A percentile compares a stretch with the other conserved stretches of the same genome.
These are phyloP conservation scores for Arthrobotrys conoides DNA, from an alignment of 2,329 filamentous ascomycete species.

Conservation along the genomic window DNA sequence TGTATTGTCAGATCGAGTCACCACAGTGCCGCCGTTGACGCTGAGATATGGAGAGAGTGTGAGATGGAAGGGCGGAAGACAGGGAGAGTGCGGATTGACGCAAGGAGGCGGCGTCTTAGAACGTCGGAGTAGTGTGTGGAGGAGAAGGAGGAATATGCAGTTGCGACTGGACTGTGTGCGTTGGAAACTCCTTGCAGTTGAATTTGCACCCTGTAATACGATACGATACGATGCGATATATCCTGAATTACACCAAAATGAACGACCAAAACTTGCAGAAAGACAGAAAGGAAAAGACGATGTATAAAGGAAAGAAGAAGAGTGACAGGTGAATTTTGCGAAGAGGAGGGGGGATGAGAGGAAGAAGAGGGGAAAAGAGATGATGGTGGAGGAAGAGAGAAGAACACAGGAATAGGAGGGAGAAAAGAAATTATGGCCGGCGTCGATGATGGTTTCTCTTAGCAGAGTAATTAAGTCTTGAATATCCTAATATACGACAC, in stretches of 20 bases:
- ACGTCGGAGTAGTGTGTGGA: conserved; percentile 40
- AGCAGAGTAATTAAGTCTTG: conserved; percentile 21
- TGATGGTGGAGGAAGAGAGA: not conserved
- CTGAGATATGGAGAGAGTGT: conserved; percentile 33
- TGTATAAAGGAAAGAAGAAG: conserved; percentile 40
- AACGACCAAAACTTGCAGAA: conserved; percentile 53
- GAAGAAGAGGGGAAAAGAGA: conserved; percentile 35
- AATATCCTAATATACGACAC: conserved; percentile 47
- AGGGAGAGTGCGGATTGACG: conserved; percentile 59
- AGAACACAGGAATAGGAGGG: conserved; percentile 28
- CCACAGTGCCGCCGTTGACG: conserved; percentile 41
- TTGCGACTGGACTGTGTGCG: conserved; percentile 36
- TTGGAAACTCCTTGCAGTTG: conserved; percentile 52
- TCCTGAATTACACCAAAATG: conserved; percentile 53
- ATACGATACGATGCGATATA: conserved; percentile 21
- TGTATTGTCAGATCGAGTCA: conserved; percentile 27
- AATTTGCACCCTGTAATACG: conserved; percentile 29
- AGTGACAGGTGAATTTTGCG: conserved; percentile 26
- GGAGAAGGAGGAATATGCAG: conserved; percentile 24
- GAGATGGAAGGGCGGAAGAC: conserved; percentile 54
- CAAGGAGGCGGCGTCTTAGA: conserved; percentile 57
- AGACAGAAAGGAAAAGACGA: conserved; percentile 31
- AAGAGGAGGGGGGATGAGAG: conserved; percentile 41
- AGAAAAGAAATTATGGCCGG: conserved; percentile 60
- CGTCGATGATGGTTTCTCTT: conserved; percentile 46